Evolutionary conservation across 2,329 filamentous ascomycete species (phyloP), one percentile per base, ranked within the genome.

Genomic region (Amphichorda felina): DNA sequence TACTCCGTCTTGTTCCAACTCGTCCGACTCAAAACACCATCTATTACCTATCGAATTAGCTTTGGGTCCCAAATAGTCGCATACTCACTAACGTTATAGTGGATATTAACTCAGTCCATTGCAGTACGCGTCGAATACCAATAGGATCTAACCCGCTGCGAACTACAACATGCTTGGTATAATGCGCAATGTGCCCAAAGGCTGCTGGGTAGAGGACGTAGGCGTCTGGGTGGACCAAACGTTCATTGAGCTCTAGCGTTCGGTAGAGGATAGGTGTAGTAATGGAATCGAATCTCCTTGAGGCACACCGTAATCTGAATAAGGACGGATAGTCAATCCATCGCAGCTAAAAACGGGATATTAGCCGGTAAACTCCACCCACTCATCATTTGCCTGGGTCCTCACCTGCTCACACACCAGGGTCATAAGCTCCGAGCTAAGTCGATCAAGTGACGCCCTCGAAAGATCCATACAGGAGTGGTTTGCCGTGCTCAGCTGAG

Each of bases 401-500:
- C 44, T 25, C 50, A 66, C 64, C 47, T 63, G 54, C 43, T 60
- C 45, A 18, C 64, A 52, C 24, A 67, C 55, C 26, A 66, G 46
- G 35, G 49, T 43, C n/a, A 66, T 34, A 13, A 67, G 45, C 46
- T 68, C 64, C 4, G 60, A 54, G 44, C 59, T 64, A 14, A 68
- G 53, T 35, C 53, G 45, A 35, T 55, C 40, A 28, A 51, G 37
- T 17, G 22, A 21, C 7, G 18, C 3, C 17, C n/a, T 24, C 16
- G 34, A 11, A 3, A 18, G n/a, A 18, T 31, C 28, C 27, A 32
- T 30, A 15, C 17, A 22, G 10, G n/a, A 15, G 16, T 14, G 8
- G 8, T 18, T 24, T n/a, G 21, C 21, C 21, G 21, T 24, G 6
- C 21, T 10, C 6, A 22, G 31, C 16, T 8, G 9, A 11, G 16